These are phyloP conservation scores for Amaranthus palmeri DNA, from an alignment of 148 eudicot species.

Conservation along the genomic window DNA sequence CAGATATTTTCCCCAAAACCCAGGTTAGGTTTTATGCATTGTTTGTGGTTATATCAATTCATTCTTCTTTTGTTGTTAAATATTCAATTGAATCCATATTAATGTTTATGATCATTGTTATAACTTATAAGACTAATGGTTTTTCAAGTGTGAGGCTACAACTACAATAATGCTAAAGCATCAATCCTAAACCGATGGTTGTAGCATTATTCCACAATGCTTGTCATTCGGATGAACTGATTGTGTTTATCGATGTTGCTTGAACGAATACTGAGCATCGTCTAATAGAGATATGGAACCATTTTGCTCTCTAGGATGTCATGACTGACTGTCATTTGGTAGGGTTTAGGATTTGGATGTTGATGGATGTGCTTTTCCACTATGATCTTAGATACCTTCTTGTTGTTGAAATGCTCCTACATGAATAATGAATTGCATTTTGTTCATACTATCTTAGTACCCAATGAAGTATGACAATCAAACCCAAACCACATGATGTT, in stretches of 20 bases:
- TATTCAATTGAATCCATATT: neutral
- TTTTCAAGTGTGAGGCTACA: neutral
- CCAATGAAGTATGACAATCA: too few relatives aligned
- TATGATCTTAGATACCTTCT: too few relatives aligned
- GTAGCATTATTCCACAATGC: neutral
- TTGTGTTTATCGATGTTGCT: neutral
- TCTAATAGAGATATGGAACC: neutral
- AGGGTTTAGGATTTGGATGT: too few relatives aligned
- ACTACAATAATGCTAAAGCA: too few relatives aligned
- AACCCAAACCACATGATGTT: too few relatives aligned
- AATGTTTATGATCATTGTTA: neutral
- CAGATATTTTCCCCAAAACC: constrained; percentile 74
- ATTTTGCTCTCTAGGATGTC: neutral
- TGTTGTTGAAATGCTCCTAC: too few relatives aligned
- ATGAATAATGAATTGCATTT: too few relatives aligned
- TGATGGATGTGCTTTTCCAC: too few relatives aligned
- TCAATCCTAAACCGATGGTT: neutral
- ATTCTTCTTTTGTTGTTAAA: neutral
- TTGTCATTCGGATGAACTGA: neutral
- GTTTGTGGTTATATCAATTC: neutral
- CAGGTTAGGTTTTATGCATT: constrained; percentile 45
- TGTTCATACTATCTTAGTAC: too few relatives aligned
- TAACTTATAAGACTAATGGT: neutral
- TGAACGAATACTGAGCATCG: neutral
- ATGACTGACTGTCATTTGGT: neutral